A percentile compares a stretch with the other conserved stretches of the same genome.
These are phyloP conservation scores for Geoglossum glabrum DNA, from an alignment of 495 filamentous ascomycete species.

Conservation along the genomic window DNA sequence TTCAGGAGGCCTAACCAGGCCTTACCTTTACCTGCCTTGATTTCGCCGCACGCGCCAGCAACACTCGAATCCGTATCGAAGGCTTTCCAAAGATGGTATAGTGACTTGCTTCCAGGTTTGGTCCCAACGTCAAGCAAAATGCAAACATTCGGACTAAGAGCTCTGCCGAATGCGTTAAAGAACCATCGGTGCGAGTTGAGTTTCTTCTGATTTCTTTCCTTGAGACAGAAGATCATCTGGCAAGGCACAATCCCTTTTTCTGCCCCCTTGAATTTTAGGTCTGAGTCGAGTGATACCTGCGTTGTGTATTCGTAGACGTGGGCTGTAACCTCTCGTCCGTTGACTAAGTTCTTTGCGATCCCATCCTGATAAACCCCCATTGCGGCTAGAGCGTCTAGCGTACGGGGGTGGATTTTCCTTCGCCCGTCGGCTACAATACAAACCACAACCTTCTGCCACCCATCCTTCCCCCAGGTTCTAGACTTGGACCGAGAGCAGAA, in stretches of 20 bases:
- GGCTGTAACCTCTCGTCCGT: slow-evolving; percentile 61
- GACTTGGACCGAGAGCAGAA: slow-evolving; percentile 86
- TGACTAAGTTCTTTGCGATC: slow-evolving; percentile 96
- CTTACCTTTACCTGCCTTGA: slow-evolving; percentile 85
- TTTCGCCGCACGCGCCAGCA: slow-evolving; percentile 90
- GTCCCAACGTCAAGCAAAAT: slow-evolving; percentile 94
- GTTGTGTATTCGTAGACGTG: slow-evolving; percentile 99
- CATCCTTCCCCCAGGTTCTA: slow-evolving; percentile 88
- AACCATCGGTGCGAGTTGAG: slow-evolving; percentile 98
- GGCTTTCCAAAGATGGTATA: slow-evolving; percentile 99
- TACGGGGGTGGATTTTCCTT: slow-evolving; percentile 82
- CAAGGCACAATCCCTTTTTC: slow-evolving; percentile 98
- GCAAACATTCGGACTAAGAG: slow-evolving; percentile 87
- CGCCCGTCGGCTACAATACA: slow-evolving; percentile 90
- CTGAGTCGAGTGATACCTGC: slow-evolving; percentile 85
- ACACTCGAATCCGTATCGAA: slow-evolving; percentile 96
- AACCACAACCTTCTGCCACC: slow-evolving; percentile 99
- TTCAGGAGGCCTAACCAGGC: slow-evolving; percentile 69
- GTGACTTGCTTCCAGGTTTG: slow-evolving; percentile 58
- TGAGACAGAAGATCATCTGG: slow-evolving; percentile 96
- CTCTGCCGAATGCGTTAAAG: slow-evolving; percentile 93
- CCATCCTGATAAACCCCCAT: slow-evolving; percentile 98
- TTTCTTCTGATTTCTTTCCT: slow-evolving; percentile 96
- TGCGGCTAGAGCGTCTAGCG: slow-evolving; percentile 84
- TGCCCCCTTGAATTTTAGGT: slow-evolving; percentile 95